Evolutionary conservation across 2,329 filamentous ascomycete species (phyloP).

Genomic region (Purpureocillium takamizusanense): DNA sequence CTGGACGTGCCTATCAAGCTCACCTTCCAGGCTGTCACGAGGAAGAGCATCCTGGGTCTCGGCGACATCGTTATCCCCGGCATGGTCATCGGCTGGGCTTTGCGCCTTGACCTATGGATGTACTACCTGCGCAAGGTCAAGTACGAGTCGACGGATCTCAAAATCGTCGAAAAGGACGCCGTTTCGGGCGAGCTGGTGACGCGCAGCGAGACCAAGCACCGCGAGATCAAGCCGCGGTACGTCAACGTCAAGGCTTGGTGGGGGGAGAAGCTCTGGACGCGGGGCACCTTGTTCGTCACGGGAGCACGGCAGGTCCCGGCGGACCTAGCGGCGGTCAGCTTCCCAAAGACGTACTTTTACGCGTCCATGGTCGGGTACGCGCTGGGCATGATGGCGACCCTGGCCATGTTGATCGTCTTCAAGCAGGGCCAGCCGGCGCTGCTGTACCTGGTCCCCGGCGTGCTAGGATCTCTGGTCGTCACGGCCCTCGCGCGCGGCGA

Average conservation of each 20-base stretch:
- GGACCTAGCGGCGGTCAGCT: constrained; percentile 36
- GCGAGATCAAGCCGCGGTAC: constrained; percentile 42
- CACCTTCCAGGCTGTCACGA: constrained; percentile 60
- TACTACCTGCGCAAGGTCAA: constrained; percentile 65
- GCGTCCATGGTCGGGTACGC: constrained; percentile 70
- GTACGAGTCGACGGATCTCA: constrained; percentile 25
- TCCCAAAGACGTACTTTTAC: constrained; percentile 79
- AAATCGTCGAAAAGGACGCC: constrained; percentile 21
- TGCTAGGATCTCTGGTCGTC: constrained; percentile 65
- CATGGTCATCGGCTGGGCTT: constrained; percentile 77
- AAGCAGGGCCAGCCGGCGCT: constrained; percentile 82
- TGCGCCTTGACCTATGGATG: constrained; percentile 85
- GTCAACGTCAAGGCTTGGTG: constrained; percentile 60
- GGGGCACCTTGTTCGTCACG: constrained; percentile 16
- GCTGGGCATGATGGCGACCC: constrained; percentile 65
- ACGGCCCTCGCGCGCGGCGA: constrained; percentile 67
- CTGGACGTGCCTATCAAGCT: constrained; percentile 92
- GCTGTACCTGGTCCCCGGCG: constrained; percentile 83
- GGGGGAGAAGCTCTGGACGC: constrained; percentile 78
- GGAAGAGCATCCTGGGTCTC: constrained; percentile 73
- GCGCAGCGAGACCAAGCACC: constrained; percentile 29
- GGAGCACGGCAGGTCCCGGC: constrained; percentile 15
- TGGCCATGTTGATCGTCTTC: constrained; percentile 68
- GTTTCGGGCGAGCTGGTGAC: constrained; percentile 23
- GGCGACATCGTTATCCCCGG: constrained; percentile 93